phyloP scores from a whole-genome alignment of 2,329 filamentous ascomycete species.

The Dothidotthia symphoricarpi region DNA sequence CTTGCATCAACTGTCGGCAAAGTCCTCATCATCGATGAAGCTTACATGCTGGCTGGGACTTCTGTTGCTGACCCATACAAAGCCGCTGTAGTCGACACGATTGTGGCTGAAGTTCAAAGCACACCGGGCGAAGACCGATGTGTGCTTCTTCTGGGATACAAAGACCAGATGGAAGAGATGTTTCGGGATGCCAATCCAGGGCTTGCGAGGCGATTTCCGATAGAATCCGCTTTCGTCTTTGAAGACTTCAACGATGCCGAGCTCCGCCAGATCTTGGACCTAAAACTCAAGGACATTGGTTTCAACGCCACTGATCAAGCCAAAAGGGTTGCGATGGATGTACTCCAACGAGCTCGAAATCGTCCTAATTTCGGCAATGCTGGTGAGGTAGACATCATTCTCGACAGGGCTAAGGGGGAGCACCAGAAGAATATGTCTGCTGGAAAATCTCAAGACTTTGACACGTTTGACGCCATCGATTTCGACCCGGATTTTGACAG shows the following conservation, averaged over 20 bases:
- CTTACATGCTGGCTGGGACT: slow-evolving; percentile 61
- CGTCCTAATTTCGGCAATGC: slow-evolving; percentile 69
- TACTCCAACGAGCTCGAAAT: slow-evolving; percentile 62
- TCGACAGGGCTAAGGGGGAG: slow-evolving; percentile 56
- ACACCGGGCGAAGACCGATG: slow-evolving; percentile 69
- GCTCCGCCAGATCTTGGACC: slow-evolving; percentile 58
- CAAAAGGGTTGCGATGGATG: slow-evolving; percentile 54
- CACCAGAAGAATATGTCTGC: slow-evolving; percentile 49
- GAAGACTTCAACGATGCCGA: slow-evolving; percentile 64
- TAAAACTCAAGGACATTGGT: slow-evolving; percentile 60
- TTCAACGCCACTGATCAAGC: slow-evolving; percentile 55
- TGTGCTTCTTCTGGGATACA: slow-evolving; percentile 69
- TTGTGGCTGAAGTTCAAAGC: slow-evolving; percentile 71
- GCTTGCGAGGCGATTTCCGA: slow-evolving; percentile 63
- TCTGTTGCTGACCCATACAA: slow-evolving; percentile 53
- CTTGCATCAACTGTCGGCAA: slow-evolving; percentile 66
- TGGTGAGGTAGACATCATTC: slow-evolving; percentile 69
- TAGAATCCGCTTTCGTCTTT: slow-evolving; percentile 64
- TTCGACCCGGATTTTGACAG: slow-evolving; percentile 63
- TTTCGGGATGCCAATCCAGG: slow-evolving; percentile 73
- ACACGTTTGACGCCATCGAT: slow-evolving; percentile 49
- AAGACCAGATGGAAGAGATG: slow-evolving; percentile 68
- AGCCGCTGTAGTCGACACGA: slow-evolving; percentile 67
- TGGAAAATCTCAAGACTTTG: slow-evolving; percentile 23
- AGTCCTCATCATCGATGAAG: slow-evolving; percentile 77